Evolutionary conservation across 2,329 filamentous ascomycete genomes (phyloP), one percentile per base, ranked within the genome.

Genomic region (Blastomyces emzantsi): DNA sequence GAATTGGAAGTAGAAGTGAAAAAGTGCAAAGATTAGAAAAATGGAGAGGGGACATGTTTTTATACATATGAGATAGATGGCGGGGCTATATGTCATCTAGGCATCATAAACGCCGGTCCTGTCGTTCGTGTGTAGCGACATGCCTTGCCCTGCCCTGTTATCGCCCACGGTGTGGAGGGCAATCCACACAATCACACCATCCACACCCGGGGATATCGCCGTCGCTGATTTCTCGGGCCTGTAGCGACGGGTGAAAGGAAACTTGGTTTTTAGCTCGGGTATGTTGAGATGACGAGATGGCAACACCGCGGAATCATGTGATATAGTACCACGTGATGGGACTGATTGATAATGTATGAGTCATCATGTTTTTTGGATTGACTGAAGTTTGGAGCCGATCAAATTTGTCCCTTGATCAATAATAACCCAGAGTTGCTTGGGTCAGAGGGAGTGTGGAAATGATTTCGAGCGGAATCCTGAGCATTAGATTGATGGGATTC

Each of bases 181-280:
- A 36, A 36, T 9, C 33, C 8, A 36, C 33, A 33, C 6, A 33
- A 33, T 33, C 3, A 33, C 6, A 30, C 28, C 5, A 55, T 55
- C 28, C 7, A 25, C 13, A n/a, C 1, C 28, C 3, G 30, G 19
- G 7, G 28, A n/a, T 22, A 41, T 57, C 54, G 19, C 28, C 33
- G 54, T 57, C 54, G 33, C 30, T 33, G 54, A 57, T 22, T 36
- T 41, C 54, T 57, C 54, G 54, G 54, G 54, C 30, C 11, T 17
- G 54, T 33, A 33, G 49, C 9, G 25, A 33, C 51, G 51, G 51
- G 15, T 28, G 51, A 30, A 54, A 13, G 51, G 51, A 54, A 30
- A 30, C 17, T 25, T 30, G 51, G 25, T 33, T 17, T 54, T 30
- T 47, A 47, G 45, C 45, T 22, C 45, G 45, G 45, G 7, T 49